A percentile compares a stretch with the other conserved stretches of the same genome.
Evolutionary conservation across 2,329 filamentous ascomycete genomes (phyloP).

Genomic region (Akanthomyces muscarius): DNA sequence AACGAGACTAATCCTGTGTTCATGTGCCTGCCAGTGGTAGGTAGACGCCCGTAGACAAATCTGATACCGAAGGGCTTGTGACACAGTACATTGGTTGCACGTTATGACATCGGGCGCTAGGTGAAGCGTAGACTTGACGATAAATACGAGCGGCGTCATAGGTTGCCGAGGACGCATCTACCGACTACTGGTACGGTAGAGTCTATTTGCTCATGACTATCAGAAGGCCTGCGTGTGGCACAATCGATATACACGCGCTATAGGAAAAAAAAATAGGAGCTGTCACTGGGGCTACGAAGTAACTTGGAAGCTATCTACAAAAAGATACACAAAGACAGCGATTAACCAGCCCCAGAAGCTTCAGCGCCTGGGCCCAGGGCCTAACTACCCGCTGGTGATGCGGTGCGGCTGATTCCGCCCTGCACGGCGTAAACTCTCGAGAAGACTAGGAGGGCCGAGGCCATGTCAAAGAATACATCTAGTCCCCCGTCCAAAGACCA

Average conservation of each 20-base stretch:
- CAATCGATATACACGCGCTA: no score
- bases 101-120: background rate
- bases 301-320: background rate
- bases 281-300: no score
- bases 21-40: background rate
- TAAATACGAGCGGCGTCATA: background rate
- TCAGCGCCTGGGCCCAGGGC: background rate
- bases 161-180: background rate
- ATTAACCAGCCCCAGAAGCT: no score
- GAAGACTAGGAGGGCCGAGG: background rate
- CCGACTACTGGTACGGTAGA: no score
- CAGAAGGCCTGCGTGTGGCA: no score
- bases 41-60: background rate
- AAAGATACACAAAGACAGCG: background rate
- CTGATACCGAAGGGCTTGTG: background rate
- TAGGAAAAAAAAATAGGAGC: no score
- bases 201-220: no score
- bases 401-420: background rate
- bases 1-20: background rate
- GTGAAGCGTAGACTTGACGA: background rate
- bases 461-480: no score
- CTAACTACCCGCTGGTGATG: background rate
- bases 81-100: background rate
- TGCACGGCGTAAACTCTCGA: background rate
- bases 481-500: no score